phyloP scores from a whole-genome alignment of 2,329 filamentous ascomycete genomes.

The Tolypocladium sp. region DNA sequence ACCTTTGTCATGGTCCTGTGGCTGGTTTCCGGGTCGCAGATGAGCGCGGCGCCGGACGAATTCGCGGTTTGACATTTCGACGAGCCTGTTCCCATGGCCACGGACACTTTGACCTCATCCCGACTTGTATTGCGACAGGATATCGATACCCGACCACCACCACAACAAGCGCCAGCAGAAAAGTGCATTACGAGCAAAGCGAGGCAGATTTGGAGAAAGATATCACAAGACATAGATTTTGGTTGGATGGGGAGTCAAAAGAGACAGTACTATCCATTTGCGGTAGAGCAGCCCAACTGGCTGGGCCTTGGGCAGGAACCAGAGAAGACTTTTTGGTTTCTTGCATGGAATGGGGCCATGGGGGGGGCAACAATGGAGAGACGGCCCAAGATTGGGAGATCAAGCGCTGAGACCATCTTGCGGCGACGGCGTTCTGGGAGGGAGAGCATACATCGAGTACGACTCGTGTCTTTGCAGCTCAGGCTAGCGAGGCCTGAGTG shows the following conservation, averaged over 20 bases:
- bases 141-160: not conserved
- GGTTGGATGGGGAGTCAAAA: not conserved
- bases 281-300: not conserved
- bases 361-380: not conserved
- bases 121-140: not conserved
- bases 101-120: not conserved
- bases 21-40: slow-evolving; percentile 26
- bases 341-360: not conserved
- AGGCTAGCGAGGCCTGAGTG: not conserved
- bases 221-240: not conserved
- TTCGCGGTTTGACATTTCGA: not conserved
- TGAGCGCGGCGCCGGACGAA: slow-evolving; percentile 6
- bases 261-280: not conserved
- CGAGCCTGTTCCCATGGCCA: not conserved
- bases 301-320: not conserved
- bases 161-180: not conserved
- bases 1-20: slow-evolving; percentile 33
- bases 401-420: slow-evolving; percentile 9
- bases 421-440: slow-evolving; percentile 2
- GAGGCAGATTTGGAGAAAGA: not conserved
- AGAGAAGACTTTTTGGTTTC: not conserved
- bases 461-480: not conserved
- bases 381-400: slow-evolving; percentile 4
- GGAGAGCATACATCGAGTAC: not conserved
- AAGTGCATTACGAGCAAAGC: not conserved